Percentiles rank a stretch among this genome's conserved stretches.
Evolutionary conservation across 306 rosid genomes (phyloP).

Genomic region (Rosa persica): DNA sequence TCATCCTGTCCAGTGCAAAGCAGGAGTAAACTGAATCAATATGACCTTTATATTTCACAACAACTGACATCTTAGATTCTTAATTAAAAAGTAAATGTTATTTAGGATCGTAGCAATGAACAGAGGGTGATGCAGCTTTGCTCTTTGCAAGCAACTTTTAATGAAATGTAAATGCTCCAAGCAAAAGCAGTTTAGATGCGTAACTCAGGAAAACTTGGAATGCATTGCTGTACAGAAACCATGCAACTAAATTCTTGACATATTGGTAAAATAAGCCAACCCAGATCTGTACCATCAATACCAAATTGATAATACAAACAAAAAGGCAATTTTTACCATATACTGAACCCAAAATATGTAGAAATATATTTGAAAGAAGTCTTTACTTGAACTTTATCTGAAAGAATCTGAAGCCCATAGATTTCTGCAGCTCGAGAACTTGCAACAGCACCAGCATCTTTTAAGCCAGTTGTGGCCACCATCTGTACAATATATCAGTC

Average conservation of each 20-base stretch:
- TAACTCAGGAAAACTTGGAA: background rate
- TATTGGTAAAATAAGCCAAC: background rate
- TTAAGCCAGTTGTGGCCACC: constrained; percentile 51
- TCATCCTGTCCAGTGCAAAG: constrained; percentile 56
- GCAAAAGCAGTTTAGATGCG: background rate
- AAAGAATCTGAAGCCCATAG: constrained; percentile 76
- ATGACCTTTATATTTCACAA: constrained; percentile 9
- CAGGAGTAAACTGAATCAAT: constrained; percentile 28
- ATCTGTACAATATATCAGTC: constrained; percentile 45
- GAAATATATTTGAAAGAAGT: constrained; percentile 17
- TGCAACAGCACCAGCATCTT: constrained; percentile 79
- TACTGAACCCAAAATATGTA: background rate
- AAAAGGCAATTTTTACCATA: background rate
- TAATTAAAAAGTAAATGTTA: constrained; percentile 8
- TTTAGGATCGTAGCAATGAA: background rate
- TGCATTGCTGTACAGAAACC: background rate
- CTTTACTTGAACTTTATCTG: constrained; percentile 65
- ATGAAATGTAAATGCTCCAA: background rate
- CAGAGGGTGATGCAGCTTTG: constrained; percentile 6
- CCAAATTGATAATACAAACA: constrained; percentile 1
- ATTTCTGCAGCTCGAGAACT: constrained; percentile 79
- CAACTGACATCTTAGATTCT: background rate
- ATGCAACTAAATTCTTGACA: background rate
- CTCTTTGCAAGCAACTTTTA: background rate
- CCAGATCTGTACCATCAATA: constrained; percentile 7